phyloP scores from a whole-genome alignment of 805 yeast genomes.

The Suhomyces sp. region DNA sequence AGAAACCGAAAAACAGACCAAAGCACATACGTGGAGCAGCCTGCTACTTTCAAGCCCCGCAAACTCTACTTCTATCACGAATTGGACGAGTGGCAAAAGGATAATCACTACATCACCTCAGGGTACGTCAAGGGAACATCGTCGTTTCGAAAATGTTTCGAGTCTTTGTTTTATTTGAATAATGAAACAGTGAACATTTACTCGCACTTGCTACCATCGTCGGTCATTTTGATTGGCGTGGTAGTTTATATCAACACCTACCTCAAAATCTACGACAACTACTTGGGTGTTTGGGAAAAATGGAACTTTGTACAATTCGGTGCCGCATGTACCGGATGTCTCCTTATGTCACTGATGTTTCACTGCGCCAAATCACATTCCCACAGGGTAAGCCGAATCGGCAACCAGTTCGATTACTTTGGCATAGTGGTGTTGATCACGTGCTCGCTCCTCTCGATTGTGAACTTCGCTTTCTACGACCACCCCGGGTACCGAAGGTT shows the following conservation, averaged over 20 bases:
- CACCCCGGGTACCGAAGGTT: conserved; percentile 26
- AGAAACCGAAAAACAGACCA: neutral
- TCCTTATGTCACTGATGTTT: conserved; percentile 62
- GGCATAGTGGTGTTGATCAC: conserved; percentile 71
- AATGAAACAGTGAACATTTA: conserved; percentile 74
- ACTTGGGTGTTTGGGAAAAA: conserved; percentile 41
- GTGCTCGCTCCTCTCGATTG: conserved; percentile 51
- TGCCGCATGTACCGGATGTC: conserved; percentile 56
- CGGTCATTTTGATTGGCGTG: conserved; percentile 24
- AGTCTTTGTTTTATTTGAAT: conserved; percentile 54
- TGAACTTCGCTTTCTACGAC: conserved; percentile 46
- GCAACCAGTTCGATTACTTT: conserved; percentile 71
- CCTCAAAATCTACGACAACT: conserved; percentile 20
- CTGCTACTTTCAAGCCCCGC: neutral
- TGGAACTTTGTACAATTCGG: conserved; percentile 53
- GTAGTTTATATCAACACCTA: conserved; percentile 26
- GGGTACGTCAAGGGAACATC: conserved; percentile 63
- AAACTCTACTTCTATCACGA: conserved; percentile 46
- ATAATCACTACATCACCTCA: conserved; percentile 60
- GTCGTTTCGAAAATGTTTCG: conserved; percentile 44
- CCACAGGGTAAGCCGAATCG: conserved; percentile 46
- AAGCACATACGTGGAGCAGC: neutral
- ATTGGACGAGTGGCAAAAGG: conserved; percentile 70
- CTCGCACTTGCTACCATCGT: conserved; percentile 55
- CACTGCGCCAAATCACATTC: conserved; percentile 72